Conservation (phyloP, 176 grass and related monocot genomes). For the Aegilops sharonensis region DNA sequence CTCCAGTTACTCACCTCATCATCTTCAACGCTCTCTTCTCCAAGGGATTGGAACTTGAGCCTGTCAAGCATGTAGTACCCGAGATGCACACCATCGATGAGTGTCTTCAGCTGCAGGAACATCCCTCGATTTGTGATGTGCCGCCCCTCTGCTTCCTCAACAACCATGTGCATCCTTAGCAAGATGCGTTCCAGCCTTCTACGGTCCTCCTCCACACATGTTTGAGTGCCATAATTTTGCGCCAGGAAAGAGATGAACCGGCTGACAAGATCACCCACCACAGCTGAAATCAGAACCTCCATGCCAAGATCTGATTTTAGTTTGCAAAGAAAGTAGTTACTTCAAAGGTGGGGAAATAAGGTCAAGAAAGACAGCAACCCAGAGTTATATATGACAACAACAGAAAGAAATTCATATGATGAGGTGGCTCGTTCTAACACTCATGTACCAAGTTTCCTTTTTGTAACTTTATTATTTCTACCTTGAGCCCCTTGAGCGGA, state of each 20-base stretch:
- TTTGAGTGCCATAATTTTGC: not conserved
- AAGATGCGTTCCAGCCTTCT: conserved; percentile 19
- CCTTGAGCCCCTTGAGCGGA: not conserved
- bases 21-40: not conserved
- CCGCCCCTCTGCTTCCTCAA: conserved; percentile 28
- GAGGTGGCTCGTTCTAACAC: not conserved
- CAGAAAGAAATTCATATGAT: not conserved
- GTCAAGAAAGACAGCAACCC: not conserved
- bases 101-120: conserved; percentile 27
- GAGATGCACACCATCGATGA: conserved; percentile 7
- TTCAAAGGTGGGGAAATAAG: not conserved
- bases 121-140: conserved; percentile 19
- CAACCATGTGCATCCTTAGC: conserved; percentile 22
- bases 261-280: conserved; percentile 17
- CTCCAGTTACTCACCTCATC: conserved; percentile 9
- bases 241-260: conserved; percentile 32
- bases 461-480: not conserved
- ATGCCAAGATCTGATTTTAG: not conserved
- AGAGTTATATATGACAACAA: not conserved
- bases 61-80: conserved; percentile 21
- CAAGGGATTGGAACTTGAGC: not conserved
- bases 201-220: not conserved
- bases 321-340: not conserved
- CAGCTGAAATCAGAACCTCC: conserved; percentile 25
- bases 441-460: not conserved